Base-by-base conservation (phyloP, 31 red algal genomes). In the Asparagopsis taxiformis region DNA sequence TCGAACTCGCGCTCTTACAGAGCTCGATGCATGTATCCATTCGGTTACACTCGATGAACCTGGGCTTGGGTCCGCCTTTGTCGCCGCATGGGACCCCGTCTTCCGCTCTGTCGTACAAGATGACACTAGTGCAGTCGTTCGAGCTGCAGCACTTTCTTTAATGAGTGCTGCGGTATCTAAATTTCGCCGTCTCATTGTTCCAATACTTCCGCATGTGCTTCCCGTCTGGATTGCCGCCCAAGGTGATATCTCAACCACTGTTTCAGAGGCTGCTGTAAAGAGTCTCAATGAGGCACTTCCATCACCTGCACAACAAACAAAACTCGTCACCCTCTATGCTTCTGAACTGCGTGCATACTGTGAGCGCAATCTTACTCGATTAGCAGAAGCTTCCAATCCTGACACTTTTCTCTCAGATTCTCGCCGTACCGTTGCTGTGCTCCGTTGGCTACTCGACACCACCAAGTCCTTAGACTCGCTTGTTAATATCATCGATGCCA, bases 221-320 rank as follows among this genome's bases (percentile, higher is more conserved):
- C 74, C 74, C 2, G 63, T 80, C 7, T 80, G 75, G 74, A 30
- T 90, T 53, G 67, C 58, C 1, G 86, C 66, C 9, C 59, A 31
- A 31, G 86, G 86, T 69, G 86, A 90, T 51, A 39, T 63, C 17
- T 32, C 66, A 20, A 21, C 31, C 23, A 31, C 54, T 41, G 86
- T 90, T n/a, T 49, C 48, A 22, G 59, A 52, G 13, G 68, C 61
- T 19, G 86, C 86, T 16, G 13, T 26, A 16, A 50, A 34, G 0
- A 38, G 57, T 30, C 25, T 90, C 8, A 58, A 39, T 32, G 34
- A 50, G 4, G 64, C 70, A 35, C 65, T 90, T 43, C 50, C 70
- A 2, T 49, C 81, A 20, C 36, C 43, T 9, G 61, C 15, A 13
- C 59, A 58, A 8, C 37, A 62, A 9, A 51, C 46, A 33, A 86